Base-by-base conservation (phyloP, 2,329 filamentous ascomycete species). In the Neopestalotiopsis clavispora region DNA sequence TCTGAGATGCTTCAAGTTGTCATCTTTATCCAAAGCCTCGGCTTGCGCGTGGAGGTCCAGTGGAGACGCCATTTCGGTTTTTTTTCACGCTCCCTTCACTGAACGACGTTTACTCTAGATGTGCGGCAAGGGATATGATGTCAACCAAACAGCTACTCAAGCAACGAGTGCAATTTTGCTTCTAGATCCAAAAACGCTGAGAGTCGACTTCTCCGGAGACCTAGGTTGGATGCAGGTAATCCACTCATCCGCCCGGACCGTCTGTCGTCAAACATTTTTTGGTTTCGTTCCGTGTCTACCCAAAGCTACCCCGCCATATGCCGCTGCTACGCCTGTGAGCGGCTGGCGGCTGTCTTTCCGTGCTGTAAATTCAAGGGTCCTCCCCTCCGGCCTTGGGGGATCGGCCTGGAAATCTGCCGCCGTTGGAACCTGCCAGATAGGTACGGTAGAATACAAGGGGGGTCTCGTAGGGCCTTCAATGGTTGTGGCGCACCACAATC, bases 11-110 rank as follows among this genome's bases (percentile, higher is more conserved):
- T 72, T 71, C 68, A 79, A 73, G 34, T 60, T 49, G 62, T 79
- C 76, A 34, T 75, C 74, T 64, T 65, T 66, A 67, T 79, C 77
- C 17, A 77, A 70, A 45, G 70, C 69, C 69, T 75, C 70, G 72
- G 77, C 77, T 71, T 76, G 72, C 68, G 72, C 71, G 42, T 71
- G 71, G 68, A 79, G 73, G 67, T 73, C 73, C 66, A 70, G 62
- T 20, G 63, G 66, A 30, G 59, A 34, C 59, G 59, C 30, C 59
- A 52, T 52, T 17, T 17, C 30, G 45, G 34, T 23, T 28, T 40
- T 17, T 17, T 28, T 65, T n/a, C 52, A 28, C 23, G 23, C 13
- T 14, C 20, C 7, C 57, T 30, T 28, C 10, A 7, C 28, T 60
- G 32, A 28, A 20, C 17, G 57, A 30, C 57, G 57, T 10, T 30